A percentile compares a stretch with the other conserved stretches of the same genome.
These are phyloP conservation scores for Strigomonas culicis DNA, from an alignment of 208 protist species.

Conservation along the genomic window DNA sequence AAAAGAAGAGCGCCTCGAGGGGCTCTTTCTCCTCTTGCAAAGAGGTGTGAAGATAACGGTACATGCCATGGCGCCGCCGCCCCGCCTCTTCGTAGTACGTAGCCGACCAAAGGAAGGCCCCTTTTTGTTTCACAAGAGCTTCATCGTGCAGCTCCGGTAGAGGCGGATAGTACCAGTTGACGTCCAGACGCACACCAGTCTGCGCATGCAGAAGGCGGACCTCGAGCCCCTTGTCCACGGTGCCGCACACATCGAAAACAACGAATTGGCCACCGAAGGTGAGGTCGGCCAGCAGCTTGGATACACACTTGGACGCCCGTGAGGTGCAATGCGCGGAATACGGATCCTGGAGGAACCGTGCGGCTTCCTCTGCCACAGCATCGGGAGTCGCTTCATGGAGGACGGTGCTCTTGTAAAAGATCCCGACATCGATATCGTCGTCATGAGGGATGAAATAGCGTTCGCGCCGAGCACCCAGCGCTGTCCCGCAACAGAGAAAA, in stretches of 20 bases:
- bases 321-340: background rate
- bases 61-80: slow-evolving; percentile 66
- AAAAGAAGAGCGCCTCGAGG: slow-evolving; percentile 35
- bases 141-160: slow-evolving; percentile 28
- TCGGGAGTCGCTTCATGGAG: background rate
- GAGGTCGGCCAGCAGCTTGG: slow-evolving; percentile 31
- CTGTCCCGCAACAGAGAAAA: slow-evolving; percentile 83
- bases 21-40: slow-evolving; percentile 32
- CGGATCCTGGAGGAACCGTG: no score
- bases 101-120: slow-evolving; percentile 74
- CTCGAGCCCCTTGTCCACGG: slow-evolving; percentile 66
- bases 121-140: slow-evolving; percentile 21
- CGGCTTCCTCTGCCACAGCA: no score
- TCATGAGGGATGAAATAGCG: slow-evolving; percentile 85
- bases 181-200: slow-evolving; percentile 63
- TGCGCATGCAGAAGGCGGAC: slow-evolving; percentile 63
- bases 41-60: slow-evolving; percentile 68
- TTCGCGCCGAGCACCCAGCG: slow-evolving; percentile 73
- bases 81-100: slow-evolving; percentile 68
- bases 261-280: slow-evolving; percentile 35
- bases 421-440: slow-evolving; percentile 84
- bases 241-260: slow-evolving; percentile 73
- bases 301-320: slow-evolving; percentile 17
- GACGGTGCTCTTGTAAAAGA: slow-evolving; percentile 53
- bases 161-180: slow-evolving; percentile 84